Conservation (phyloP, 371 early-diverging fungal genomes). For the Apophysomyces variabilis region DNA sequence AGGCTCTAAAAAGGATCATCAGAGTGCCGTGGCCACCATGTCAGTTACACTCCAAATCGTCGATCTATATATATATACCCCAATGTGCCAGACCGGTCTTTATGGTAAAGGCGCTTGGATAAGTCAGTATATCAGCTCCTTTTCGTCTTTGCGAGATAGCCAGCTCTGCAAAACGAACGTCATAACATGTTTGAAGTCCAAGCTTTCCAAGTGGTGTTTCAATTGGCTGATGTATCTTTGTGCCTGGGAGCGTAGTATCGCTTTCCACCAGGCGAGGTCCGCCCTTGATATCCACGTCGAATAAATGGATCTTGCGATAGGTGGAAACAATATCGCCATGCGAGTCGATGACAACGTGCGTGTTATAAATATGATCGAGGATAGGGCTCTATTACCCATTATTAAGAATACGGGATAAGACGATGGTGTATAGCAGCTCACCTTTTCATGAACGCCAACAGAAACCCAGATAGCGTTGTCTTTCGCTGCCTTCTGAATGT, state of each 20-base stretch:
- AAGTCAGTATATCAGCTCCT: constrained; percentile 79
- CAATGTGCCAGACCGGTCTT: constrained; percentile 87
- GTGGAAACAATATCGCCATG: constrained; percentile 57
- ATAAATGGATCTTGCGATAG: constrained; percentile 85
- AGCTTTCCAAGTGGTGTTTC: constrained; percentile 73
- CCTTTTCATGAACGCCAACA: constrained; percentile 78
- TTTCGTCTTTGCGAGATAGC: constrained; percentile 58
- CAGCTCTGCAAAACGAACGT: constrained; percentile 82
- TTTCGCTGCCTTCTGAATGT: constrained; percentile 60
- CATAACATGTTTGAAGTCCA: constrained; percentile 81
- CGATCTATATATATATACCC: constrained; percentile 49
- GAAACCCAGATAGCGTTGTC: constrained; percentile 72
- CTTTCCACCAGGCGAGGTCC: constrained; percentile 75
- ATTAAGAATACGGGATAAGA: neutral
- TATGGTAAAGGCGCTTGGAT: constrained; percentile 87
- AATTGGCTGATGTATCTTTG: constrained; percentile 53
- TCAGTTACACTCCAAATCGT: too few relatives aligned
- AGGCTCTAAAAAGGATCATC: constrained; percentile 46
- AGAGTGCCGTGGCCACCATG: neutral
- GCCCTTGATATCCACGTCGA: constrained; percentile 69
- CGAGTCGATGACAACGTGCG: constrained; percentile 69
- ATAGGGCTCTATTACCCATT: neutral
- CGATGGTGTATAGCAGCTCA: constrained; percentile 15
- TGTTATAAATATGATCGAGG: constrained; percentile 58
- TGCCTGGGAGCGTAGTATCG: constrained; percentile 60